Evolutionary conservation across 352 stramenopile species (phyloP).

Genomic region (Halophytophthora polymorphica): DNA sequence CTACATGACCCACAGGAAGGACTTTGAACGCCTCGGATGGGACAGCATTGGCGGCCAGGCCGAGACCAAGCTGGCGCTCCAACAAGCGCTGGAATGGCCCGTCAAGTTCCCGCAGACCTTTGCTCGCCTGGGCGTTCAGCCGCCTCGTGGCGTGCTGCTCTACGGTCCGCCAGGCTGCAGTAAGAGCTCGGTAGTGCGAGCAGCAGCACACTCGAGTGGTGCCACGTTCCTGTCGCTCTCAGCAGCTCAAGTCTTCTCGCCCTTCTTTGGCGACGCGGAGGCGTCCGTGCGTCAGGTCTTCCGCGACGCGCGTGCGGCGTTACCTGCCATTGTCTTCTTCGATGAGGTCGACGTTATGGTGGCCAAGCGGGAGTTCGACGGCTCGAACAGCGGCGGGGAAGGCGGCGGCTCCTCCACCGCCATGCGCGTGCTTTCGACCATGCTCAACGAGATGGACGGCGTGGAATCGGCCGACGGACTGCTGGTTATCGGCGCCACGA

Average conservation of each 20-base stretch:
- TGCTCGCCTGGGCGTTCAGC: slow-evolving; percentile 57
- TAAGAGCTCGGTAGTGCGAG: slow-evolving; percentile 89
- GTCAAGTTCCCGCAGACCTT: slow-evolving; percentile 78
- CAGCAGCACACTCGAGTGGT: slow-evolving; percentile 66
- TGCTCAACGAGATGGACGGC: slow-evolving; percentile 98
- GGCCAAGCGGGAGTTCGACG: slow-evolving; percentile 71
- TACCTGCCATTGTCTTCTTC: slow-evolving; percentile 92
- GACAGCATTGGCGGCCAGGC: slow-evolving; percentile 74
- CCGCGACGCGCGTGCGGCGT: slow-evolving; percentile 63
- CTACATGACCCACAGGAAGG: slow-evolving; percentile 30
- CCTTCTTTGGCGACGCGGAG: slow-evolving; percentile 88
- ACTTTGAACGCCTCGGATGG: slow-evolving; percentile 62
- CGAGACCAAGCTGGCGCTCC: slow-evolving; percentile 66
- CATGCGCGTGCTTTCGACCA: slow-evolving; percentile 94
- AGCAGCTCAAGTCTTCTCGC: slow-evolving; percentile 85
- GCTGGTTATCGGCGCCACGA: slow-evolving; percentile 97
- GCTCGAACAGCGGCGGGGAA: slow-evolving; percentile 18
- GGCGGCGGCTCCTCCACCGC: slow-evolving; percentile 58
- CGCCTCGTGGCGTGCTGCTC: slow-evolving; percentile 80
- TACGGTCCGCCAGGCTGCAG: slow-evolving; percentile 89
- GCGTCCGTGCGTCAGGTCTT: slow-evolving; percentile 79
- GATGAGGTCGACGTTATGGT: slow-evolving; percentile 89
- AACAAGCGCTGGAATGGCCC: slow-evolving; percentile 89
- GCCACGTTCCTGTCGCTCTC: slow-evolving; percentile 87
- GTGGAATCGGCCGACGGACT: slow-evolving; percentile 93